Percentiles rank a stretch among this genome's conserved stretches.
Evolutionary conservation across 495 filamentous ascomycete genomes (phyloP).

Genomic region (Penicillium cosmopolitanum): DNA sequence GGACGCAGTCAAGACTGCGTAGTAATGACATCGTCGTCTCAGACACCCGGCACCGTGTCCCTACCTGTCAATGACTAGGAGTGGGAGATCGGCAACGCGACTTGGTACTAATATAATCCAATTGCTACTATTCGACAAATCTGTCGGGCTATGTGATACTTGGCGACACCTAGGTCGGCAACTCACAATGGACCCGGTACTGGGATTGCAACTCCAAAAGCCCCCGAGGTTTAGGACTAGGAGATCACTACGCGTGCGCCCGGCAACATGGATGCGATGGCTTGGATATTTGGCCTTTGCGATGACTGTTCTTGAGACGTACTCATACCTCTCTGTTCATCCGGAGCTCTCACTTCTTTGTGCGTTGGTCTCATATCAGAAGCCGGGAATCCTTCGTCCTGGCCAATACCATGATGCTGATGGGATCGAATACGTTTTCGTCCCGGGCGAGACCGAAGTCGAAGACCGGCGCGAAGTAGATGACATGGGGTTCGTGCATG

Average conservation of each 20-base stretch:
- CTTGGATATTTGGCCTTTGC: constrained; percentile 13
- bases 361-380: neutral
- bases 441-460: constrained; percentile 8
- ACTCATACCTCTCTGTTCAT: constrained; percentile 4
- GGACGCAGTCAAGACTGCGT: constrained; percentile 22
- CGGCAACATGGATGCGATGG: constrained; percentile 17
- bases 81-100: too few relatives aligned
- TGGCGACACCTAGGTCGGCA: neutral
- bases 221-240: constrained; percentile 8
- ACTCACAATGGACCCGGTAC: constrained; percentile 1
- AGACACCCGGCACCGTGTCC: constrained; percentile 1
- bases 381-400: constrained; percentile 19
- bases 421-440: neutral
- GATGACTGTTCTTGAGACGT: constrained; percentile 14
- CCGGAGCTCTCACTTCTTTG: constrained; percentile 10
- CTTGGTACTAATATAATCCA: too few relatives aligned
- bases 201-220: constrained; percentile 10
- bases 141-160: neutral
- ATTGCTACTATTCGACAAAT: too few relatives aligned
- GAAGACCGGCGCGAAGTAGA: constrained; percentile 22
- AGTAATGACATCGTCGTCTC: constrained; percentile 25
- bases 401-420: constrained; percentile 22
- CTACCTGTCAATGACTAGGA: neutral
- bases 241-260: constrained; percentile 8
- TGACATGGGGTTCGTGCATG: constrained; percentile 18